phyloP scores from a whole-genome alignment of 2,329 filamentous ascomycete genomes.

The Nemania sp. region DNA sequence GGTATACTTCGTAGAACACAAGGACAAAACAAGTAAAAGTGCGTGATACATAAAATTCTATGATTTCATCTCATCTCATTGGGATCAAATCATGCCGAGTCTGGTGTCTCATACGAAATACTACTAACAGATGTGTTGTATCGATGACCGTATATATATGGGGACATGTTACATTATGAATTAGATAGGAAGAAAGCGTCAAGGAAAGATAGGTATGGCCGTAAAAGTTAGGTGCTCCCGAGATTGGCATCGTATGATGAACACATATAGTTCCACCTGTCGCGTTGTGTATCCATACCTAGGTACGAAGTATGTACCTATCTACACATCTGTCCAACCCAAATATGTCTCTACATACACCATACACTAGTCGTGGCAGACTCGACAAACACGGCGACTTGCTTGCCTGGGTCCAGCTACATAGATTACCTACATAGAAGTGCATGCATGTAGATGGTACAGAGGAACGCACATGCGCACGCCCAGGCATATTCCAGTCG shows the following conservation, averaged over 20 bases:
- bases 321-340: constrained; percentile 5
- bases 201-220: neutral
- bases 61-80: constrained; percentile 1
- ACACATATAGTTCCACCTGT: neutral
- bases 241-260: constrained; percentile 12
- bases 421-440: constrained; percentile 13
- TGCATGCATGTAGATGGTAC: constrained; percentile 5
- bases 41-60: too few relatives aligned
- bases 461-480: neutral
- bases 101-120: neutral
- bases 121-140: neutral
- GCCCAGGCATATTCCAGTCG: neutral
- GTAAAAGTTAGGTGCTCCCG: neutral
- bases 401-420: constrained; percentile 7
- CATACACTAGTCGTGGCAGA: neutral
- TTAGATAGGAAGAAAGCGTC: neutral
- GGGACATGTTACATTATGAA: neutral
- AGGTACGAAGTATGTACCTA: neutral
- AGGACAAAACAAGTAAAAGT: too few relatives aligned
- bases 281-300: neutral
- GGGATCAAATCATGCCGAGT: constrained; percentile 1
- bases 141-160: too few relatives aligned
- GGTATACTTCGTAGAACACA: too few relatives aligned
- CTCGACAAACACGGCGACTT: neutral
- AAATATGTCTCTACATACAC: constrained; percentile 12